A percentile compares a stretch with the other conserved stretches of the same genome.
These are phyloP conservation scores for Xylariaceae sp. DNA, from an alignment of 2,329 filamentous ascomycete species.

Conservation along the genomic window DNA sequence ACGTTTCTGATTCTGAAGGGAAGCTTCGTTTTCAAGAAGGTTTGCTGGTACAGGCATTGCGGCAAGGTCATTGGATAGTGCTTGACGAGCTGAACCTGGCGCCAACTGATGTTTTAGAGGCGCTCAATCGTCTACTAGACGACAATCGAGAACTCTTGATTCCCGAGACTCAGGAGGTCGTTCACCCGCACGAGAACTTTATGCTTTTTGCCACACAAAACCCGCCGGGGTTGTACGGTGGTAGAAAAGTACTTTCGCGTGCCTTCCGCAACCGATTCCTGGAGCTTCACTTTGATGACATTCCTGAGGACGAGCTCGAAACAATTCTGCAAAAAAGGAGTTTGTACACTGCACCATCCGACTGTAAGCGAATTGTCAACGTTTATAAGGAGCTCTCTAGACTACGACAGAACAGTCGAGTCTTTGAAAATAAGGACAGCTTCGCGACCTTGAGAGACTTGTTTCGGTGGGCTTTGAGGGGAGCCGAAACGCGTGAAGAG, in stretches of 20 bases:
- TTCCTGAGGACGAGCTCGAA: conserved; percentile 89
- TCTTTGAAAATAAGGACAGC: conserved; percentile 96
- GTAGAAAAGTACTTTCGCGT: conserved; percentile 85
- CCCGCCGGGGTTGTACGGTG: conserved; percentile 90
- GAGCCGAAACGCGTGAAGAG: conserved; percentile 80
- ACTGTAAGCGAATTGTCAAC: conserved; percentile 84
- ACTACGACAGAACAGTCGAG: conserved; percentile 79
- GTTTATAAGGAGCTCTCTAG: conserved; percentile 92
- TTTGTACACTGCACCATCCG: conserved; percentile 80
- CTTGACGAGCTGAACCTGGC: conserved; percentile 96
- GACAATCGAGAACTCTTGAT: conserved; percentile 95
- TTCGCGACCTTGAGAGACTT: conserved; percentile 95
- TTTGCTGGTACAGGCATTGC: conserved; percentile 83
- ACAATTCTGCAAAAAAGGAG: conserved; percentile 86
- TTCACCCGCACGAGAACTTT: conserved; percentile 89
- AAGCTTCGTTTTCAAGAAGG: conserved; percentile 90
- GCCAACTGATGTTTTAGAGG: conserved; percentile 94
- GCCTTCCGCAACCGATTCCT: conserved; percentile 97
- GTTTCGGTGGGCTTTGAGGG: conserved; percentile 88
- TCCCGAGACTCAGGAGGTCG: conserved; percentile 91
- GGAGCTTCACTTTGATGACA: conserved; percentile 96
- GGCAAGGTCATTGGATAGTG: conserved; percentile 95
- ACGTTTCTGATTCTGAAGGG: conserved; percentile 80
- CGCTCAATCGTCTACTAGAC: conserved; percentile 89
- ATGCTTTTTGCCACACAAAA: conserved; percentile 99